Base-by-base conservation (phyloP, 192 early-diverging fungal genomes). In the Linderina pennispora region DNA sequence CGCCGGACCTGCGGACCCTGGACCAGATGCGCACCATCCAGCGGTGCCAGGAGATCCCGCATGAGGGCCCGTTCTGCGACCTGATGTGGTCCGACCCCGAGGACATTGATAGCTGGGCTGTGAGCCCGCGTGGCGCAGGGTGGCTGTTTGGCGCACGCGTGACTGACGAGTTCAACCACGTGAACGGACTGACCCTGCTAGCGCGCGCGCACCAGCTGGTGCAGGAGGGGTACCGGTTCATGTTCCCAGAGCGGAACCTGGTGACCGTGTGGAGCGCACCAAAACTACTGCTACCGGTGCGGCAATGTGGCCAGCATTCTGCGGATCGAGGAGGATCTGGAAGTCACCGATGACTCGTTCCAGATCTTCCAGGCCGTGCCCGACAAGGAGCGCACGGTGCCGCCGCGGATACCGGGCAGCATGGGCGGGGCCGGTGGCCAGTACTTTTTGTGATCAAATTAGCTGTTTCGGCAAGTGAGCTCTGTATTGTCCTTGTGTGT, bases 201-300 rank as follows among this genome's bases (percentile, higher is more conserved):
- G 93, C 93, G n/a, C 83, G 96, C 36, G 96, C 96, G 4, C 96
- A 98, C 74, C 96, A 98, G 62, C 82, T 98, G 32, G 93, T 96
- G 23, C 93, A 97, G 62, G 96, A 98, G 61, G 96, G 96, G 8
- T 98, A 90, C 80, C 83, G 50, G 82, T 84, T 59, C 26, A 63
- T 68, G 58, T 62, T 68, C 19, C 58, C 58, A 9, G 50, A 96
- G 54, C 85, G 94, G 43, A 94, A 92, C 43, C 75, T 98, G 52
- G 94, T 97, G n/a, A 98, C 96, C 6, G 84, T 86, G 18, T 97
- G 95, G 95, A 89, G 86, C 19, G 94, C 92, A 11, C 92, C 92
- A 23, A 20, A 95, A 98, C 63, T 98, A 98, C 63, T 98, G 95
- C 63, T 97, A 97, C 66, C 85, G 94, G 31, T 98, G 95, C 50